phyloP scores from a whole-genome alignment of 2,329 filamentous ascomycete species.

The Calonectria henricotiae region DNA sequence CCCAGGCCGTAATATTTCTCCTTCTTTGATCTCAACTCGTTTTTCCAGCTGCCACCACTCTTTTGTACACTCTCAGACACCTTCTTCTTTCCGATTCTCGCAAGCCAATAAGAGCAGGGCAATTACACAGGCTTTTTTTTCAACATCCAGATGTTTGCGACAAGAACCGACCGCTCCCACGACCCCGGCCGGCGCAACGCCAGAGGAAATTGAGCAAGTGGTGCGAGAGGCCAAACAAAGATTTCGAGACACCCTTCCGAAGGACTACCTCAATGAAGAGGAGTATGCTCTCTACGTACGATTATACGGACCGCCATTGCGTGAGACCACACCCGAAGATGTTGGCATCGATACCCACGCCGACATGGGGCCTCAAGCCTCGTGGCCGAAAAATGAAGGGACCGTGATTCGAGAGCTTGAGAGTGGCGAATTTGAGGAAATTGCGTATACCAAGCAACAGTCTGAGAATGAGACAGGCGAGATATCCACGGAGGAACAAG shows the following conservation, averaged over 20 bases:
- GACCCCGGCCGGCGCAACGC: slow-evolving; percentile 31
- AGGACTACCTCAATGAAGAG: slow-evolving; percentile 77
- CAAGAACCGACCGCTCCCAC: slow-evolving; percentile 40
- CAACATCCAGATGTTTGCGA: slow-evolving; percentile 50
- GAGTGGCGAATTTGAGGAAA: slow-evolving; percentile 75
- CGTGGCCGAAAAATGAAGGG: slow-evolving; percentile 56
- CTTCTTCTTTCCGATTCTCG: slow-evolving; percentile 39
- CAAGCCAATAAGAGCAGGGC: slow-evolving; percentile 52
- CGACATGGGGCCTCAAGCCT: slow-evolving; percentile 54
- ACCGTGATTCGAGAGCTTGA: slow-evolving; percentile 71
- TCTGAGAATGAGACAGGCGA: slow-evolving; percentile 33
- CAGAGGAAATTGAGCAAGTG: slow-evolving; percentile 70
- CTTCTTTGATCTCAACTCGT: slow-evolving; percentile 38
- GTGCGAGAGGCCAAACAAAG: slow-evolving; percentile 81
- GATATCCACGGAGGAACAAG: slow-evolving; percentile 39
- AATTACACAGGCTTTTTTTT: slow-evolving; percentile 56
- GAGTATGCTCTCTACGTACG: slow-evolving; percentile 85
- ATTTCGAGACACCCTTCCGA: slow-evolving; percentile 84
- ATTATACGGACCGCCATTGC: slow-evolving; percentile 84
- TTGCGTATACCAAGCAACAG: slow-evolving; percentile 64
- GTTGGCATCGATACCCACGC: slow-evolving; percentile 66
- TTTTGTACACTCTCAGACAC: slow-evolving; percentile 40
- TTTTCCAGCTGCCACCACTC: slow-evolving; percentile 38
- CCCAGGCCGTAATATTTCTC: slow-evolving; percentile 50
- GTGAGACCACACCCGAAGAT: slow-evolving; percentile 74